Evolutionary conservation across 1,284 basidiomycete genomes (phyloP), one percentile per base, ranked within the genome.

Genomic region (Cutaneotrichosporon sp.): DNA sequence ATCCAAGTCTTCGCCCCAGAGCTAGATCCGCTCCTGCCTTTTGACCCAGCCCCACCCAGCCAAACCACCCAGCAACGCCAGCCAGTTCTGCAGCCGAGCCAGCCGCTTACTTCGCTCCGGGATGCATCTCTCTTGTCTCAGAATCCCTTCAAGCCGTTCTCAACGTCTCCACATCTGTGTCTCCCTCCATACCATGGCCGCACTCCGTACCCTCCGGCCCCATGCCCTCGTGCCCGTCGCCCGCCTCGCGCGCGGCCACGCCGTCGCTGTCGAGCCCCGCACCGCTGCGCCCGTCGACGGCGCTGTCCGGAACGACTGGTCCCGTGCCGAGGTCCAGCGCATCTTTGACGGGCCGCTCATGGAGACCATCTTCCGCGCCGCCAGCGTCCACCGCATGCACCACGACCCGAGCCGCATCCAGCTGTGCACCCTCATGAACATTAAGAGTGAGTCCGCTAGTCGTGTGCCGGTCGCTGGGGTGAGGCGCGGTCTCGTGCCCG

Each of bases 401-500:
- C 92, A 97, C 69, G 90, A 95, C 79, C 87, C 92, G 36, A 85
- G 81, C 69, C 91, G 95, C 80, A 87, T 99, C 36, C 95, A 99
- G 82, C 85, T 99, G 25, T 98, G 95, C 76, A 98, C 95, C 2
- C 85, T 99, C 33, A 95, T 98, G 91, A 99, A 98, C 79, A 99
- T 99, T 81, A 99, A 99, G 82, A 95, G 91, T 93, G 76, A 68
- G 89, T 84, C 18, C 29, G 29, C n/a, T n/a, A 29, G n/a, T 1
- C 29, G 25, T n/a, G 8, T 13, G n/a, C 43, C 27, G 14, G 18
- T 1, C n/a, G 24, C 29, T 4, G 29, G 29, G 29, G 29, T 29
- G 29, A 29, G 29, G 29, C 4, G 29, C 27, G 29, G 29, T 14
- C 27, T 33, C 3, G 20, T 46, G 43, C 24, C 43, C 20, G 43